Conservation (phyloP, 139 green algal genomes). For the Marvania coccoides region DNA sequence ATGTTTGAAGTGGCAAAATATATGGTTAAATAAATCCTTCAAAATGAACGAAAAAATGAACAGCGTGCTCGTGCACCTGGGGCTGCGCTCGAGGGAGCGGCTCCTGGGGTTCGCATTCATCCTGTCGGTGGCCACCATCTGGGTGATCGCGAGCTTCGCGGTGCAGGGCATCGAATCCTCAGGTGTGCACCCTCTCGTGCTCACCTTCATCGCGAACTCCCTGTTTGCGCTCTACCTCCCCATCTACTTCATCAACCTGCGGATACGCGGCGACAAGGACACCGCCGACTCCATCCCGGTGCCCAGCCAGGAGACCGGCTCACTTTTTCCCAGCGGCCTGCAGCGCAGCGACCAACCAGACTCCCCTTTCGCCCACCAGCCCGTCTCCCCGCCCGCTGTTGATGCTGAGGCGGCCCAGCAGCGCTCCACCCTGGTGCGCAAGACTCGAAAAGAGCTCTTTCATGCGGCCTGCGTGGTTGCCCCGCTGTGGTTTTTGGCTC, state of each 20-base stretch:
- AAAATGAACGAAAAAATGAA: background rate
- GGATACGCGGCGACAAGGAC: background rate
- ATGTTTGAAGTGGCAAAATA: background rate
- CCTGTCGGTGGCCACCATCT: constrained; percentile 48
- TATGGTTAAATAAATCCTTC: background rate
- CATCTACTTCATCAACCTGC: constrained; percentile 35
- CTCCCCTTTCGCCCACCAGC: no score
- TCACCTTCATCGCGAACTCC: constrained; percentile 85
- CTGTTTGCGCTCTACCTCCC: constrained; percentile 83
- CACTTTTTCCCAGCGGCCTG: background rate
- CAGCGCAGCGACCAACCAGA: constrained; percentile 2
- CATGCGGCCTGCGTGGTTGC: constrained; percentile 31
- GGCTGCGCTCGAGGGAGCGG: background rate
- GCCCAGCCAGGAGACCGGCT: background rate
- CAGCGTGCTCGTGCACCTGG: background rate
- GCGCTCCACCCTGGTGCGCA: no score
- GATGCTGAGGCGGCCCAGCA: no score
- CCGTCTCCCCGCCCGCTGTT: no score
- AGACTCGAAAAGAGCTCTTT: no score
- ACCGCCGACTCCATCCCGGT: background rate
- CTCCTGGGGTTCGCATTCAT: constrained; percentile 24
- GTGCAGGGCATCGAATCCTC: constrained; percentile 48
- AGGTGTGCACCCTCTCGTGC: constrained; percentile 62
- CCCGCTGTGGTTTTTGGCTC: constrained; percentile 86
- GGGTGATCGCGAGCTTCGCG: constrained; percentile 71